These are phyloP conservation scores for Sinapis alba DNA, from an alignment of 441 rosid species.

Conservation along the genomic window DNA sequence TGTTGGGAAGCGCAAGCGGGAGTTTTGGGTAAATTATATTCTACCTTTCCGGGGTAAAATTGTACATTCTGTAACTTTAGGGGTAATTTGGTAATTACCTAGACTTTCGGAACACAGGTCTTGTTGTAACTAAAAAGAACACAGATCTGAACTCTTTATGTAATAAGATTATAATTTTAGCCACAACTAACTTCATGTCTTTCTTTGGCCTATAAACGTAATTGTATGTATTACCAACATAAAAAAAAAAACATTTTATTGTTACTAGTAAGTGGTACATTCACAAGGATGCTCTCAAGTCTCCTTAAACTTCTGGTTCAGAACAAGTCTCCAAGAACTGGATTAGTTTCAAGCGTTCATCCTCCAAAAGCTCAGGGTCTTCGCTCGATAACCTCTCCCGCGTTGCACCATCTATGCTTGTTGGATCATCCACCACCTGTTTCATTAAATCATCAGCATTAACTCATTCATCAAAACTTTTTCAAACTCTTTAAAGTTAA, in stretches of 20 bases:
- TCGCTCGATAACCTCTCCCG: constrained; percentile 59
- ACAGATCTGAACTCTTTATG: background rate
- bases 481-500: background rate
- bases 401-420: constrained; percentile 42
- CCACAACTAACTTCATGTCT: background rate
- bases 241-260: constrained; percentile 29
- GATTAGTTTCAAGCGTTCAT: constrained; percentile 59
- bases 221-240: constrained; percentile 23
- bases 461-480: background rate
- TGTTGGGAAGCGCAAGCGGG: constrained; percentile 39
- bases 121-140: background rate
- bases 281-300: constrained; percentile 23
- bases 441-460: background rate
- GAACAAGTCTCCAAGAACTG: constrained; percentile 61
- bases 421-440: constrained; percentile 59
- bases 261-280: constrained; percentile 20
- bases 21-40: constrained; percentile 25
- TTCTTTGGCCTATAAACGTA: background rate
- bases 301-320: constrained; percentile 36
- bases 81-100: background rate
- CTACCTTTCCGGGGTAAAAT: constrained; percentile 11
- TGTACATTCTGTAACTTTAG: background rate
- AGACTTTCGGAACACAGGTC: background rate
- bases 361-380: constrained; percentile 64
- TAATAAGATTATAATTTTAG: background rate